These are phyloP conservation scores for Parachlorella kessleri DNA, from an alignment of 139 green algal genomes.

Conservation along the genomic window DNA sequence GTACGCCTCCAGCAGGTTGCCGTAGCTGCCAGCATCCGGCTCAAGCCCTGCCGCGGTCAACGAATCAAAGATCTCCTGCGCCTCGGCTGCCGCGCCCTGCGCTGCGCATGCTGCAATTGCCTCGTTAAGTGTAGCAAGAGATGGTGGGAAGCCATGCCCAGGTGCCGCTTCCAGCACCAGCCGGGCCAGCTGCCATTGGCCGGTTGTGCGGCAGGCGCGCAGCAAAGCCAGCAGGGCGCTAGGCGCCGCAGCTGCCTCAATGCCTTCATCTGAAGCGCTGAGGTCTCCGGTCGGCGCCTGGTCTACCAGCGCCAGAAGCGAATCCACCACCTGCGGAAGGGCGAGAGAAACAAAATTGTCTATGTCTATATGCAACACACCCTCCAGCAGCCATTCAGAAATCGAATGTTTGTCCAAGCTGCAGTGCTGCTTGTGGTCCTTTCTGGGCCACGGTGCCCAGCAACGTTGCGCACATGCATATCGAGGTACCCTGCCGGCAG, in stretches of 20 bases:
- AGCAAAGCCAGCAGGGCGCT: conserved; percentile 29
- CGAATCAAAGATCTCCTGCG: conserved; percentile 12
- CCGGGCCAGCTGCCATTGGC: conserved; percentile 61
- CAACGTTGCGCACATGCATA: no score
- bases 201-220: conserved; percentile 59
- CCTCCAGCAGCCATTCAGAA: no score
- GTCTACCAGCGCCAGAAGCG: not conserved
- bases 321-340: not conserved
- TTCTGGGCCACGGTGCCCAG: no score
- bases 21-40: conserved; percentile 64
- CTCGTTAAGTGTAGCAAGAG: not conserved
- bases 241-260: not conserved
- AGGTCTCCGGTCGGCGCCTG: no score
- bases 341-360: no score
- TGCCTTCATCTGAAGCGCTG: no score
- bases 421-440: no score
- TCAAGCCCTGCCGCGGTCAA: conserved; percentile 52
- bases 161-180: not conserved
- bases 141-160: not conserved
- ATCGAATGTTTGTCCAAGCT: no score
- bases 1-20: conserved; percentile 48
- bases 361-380: no score
- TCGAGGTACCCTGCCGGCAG: no score
- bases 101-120: not conserved
- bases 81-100: not conserved